Conservation (phyloP, 306 rosid genomes). For the Rosa rugosa region DNA sequence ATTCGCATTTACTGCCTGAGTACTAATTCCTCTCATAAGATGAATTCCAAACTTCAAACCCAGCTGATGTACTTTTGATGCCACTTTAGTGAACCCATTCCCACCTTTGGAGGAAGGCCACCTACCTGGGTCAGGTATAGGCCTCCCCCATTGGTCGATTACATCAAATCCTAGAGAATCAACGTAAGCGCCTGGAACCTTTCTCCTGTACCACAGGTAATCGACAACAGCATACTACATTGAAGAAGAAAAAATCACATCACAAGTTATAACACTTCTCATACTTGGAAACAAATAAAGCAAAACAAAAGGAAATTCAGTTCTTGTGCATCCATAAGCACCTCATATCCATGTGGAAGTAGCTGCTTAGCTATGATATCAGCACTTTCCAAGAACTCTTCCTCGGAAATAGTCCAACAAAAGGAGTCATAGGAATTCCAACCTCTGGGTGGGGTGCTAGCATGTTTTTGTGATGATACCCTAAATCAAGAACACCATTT, state of each 20-base stretch:
- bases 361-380: conserved; percentile 54
- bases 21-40: conserved; percentile 97
- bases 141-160: conserved; percentile 94
- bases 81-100: conserved; percentile 69
- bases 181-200: conserved; percentile 65
- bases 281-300: not conserved
- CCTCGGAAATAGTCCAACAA: conserved; percentile 80
- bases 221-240: conserved; percentile 92
- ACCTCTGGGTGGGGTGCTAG: conserved; percentile 83
- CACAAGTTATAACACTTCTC: not conserved
- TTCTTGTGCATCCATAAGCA: conserved; percentile 24
- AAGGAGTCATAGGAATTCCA: conserved; percentile 99
- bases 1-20: conserved; percentile 91
- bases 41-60: conserved; percentile 97
- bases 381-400: conserved; percentile 67
- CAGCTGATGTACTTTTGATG: conserved; percentile 67
- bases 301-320: not conserved
- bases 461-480: conserved; percentile 54
- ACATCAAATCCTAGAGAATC: conserved; percentile 91
- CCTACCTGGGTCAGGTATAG: conserved; percentile 77
- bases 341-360: conserved; percentile 71
- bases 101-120: conserved; percentile 92
- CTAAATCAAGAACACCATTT: conserved; percentile 36
- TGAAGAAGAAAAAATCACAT: conserved; percentile 6
- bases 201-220: conserved; percentile 92